phyloP scores from a whole-genome alignment of 176 grass and related monocot genomes.

The Lolium multiflorum region DNA sequence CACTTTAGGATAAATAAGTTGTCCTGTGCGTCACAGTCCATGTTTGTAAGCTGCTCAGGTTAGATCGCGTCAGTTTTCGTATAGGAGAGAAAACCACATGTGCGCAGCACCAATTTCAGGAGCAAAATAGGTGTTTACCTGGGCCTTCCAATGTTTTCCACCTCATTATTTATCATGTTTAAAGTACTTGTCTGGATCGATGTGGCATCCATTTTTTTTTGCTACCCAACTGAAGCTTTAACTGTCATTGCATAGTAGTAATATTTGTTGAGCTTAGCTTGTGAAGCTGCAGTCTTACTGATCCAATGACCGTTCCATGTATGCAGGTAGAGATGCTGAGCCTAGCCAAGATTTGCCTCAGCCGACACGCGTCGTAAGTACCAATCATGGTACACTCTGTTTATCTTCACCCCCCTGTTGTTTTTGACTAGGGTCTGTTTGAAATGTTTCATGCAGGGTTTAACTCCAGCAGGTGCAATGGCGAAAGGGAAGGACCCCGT shows the following conservation, averaged over 20 bases:
- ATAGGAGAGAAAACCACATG: background rate
- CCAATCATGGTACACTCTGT: background rate
- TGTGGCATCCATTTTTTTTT: background rate
- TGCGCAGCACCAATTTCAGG: too few relatives aligned
- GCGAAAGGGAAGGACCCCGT: constrained; percentile 35
- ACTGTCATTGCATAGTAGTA: background rate
- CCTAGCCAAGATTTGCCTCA: constrained; percentile 39
- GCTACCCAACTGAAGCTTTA: background rate
- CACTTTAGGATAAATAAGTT: background rate
- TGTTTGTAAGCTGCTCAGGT: background rate
- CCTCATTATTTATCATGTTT: too few relatives aligned
- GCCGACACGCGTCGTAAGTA: constrained; percentile 48
- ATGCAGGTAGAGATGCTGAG: constrained; percentile 41
- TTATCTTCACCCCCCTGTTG: background rate
- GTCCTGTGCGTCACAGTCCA: background rate
- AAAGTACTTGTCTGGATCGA: too few relatives aligned
- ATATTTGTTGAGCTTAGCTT: background rate
- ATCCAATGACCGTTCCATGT: constrained; percentile 17
- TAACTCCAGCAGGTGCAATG: constrained; percentile 17
- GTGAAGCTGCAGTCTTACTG: background rate
- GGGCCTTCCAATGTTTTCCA: too few relatives aligned
- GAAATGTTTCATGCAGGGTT: constrained; percentile 35
- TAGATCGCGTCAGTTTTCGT: background rate
- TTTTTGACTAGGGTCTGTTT: constrained; percentile 32
- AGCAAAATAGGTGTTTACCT: too few relatives aligned